phyloP scores from a whole-genome alignment of 2,329 filamentous ascomycete species.

The Scolecobasidium constrictum region DNA sequence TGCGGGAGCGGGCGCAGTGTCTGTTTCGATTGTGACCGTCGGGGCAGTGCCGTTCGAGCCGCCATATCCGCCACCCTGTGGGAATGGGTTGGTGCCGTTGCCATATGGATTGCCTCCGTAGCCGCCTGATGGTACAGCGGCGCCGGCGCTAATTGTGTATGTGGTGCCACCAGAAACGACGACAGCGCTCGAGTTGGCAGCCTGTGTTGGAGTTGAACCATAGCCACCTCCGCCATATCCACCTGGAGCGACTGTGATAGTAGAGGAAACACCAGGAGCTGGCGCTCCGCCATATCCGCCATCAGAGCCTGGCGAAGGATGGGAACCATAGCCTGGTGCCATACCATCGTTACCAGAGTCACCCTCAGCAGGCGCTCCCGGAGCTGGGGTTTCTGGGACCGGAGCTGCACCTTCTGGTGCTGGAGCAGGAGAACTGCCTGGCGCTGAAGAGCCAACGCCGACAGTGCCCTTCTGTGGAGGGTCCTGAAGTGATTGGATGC shows the following conservation, averaged over 20 bases:
- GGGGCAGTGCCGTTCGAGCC: conserved; percentile 4
- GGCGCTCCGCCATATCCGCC: not conserved
- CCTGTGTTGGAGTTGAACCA: not conserved
- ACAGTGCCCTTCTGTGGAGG: no score
- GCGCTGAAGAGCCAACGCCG: no score
- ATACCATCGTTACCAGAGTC: not conserved
- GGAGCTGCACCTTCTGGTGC: not conserved
- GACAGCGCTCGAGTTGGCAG: not conserved
- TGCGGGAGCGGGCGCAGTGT: not conserved
- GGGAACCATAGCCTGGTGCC: not conserved
- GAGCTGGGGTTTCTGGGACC: not conserved
- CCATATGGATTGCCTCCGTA: no score
- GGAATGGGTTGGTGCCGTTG: no score
- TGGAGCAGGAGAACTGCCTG: no score
- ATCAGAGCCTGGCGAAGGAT: conserved; percentile 1
- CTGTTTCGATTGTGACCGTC: conserved; percentile 4
- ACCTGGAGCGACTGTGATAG: no score
- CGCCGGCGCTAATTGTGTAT: not conserved
- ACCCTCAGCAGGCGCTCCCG: not conserved
- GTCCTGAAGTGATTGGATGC: conserved; percentile 34
- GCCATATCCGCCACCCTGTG: no score
- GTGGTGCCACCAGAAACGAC: not conserved
- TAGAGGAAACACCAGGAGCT: not conserved
- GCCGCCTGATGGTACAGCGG: not conserved
- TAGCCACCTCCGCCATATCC: no score